These are phyloP conservation scores for Phytophthora citrophthora DNA, from an alignment of 352 stramenopile species.

Conservation along the genomic window DNA sequence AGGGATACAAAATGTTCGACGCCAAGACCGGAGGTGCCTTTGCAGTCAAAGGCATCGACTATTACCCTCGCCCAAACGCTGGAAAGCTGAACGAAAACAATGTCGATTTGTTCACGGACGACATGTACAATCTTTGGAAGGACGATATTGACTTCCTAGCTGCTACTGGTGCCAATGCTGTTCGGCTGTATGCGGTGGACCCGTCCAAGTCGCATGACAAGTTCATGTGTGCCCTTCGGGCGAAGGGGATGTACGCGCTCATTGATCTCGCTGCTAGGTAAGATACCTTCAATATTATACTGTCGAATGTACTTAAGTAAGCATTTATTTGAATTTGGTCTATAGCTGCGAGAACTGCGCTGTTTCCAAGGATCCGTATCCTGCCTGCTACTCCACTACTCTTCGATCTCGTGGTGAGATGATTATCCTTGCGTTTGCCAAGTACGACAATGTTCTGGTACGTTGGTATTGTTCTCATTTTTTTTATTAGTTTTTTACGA, in stretches of 20 bases:
- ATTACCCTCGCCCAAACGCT: constrained; percentile 86
- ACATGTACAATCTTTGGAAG: constrained; percentile 68
- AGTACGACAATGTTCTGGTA: constrained; percentile 85
- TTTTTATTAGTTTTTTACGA: not conserved
- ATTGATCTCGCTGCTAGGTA: constrained; percentile 60
- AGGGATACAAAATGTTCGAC: constrained; percentile 82
- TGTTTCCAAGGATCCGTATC: constrained; percentile 58
- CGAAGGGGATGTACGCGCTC: constrained; percentile 80
- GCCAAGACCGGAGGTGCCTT: constrained; percentile 67
- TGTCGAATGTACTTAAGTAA: no score
- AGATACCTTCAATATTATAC: not conserved
- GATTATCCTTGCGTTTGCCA: constrained; percentile 83
- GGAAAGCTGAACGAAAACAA: constrained; percentile 74
- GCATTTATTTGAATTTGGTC: no score
- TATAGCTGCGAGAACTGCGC: constrained; percentile 57
- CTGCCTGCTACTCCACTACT: constrained; percentile 55
- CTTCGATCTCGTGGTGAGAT: constrained; percentile 77
- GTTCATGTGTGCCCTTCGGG: constrained; percentile 88
- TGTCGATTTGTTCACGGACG: constrained; percentile 87
- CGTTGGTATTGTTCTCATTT: not conserved
- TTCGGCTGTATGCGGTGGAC: constrained; percentile 87
- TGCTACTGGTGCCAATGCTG: constrained; percentile 71
- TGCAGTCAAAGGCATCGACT: constrained; percentile 80
- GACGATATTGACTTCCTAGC: constrained; percentile 70
- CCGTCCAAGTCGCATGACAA: constrained; percentile 81